Conservation (phyloP, 2,329 filamentous ascomycete species). For the Ophiostoma populinum region DNA sequence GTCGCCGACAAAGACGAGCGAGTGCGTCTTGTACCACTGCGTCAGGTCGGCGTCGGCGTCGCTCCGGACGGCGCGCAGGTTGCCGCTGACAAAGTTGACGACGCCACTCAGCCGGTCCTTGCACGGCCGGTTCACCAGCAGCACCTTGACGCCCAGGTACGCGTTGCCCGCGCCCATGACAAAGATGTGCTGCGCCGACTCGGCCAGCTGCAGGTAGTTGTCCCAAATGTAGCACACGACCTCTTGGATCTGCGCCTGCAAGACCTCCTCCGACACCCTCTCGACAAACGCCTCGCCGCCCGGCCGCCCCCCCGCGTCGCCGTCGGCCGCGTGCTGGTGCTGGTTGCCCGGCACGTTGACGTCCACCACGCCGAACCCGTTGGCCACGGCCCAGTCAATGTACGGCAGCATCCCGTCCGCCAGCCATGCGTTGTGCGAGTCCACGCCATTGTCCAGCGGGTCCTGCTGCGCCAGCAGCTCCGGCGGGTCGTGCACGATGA, state of each 20-base stretch:
- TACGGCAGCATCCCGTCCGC: slow-evolving; percentile 30
- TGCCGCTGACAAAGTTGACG: slow-evolving; percentile 66
- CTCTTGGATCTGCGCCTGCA: slow-evolving; percentile 48
- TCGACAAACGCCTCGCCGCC: slow-evolving; percentile 32
- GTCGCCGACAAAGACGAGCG: slow-evolving; percentile 58
- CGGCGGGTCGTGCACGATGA: slow-evolving; percentile 85
- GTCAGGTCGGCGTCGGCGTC: slow-evolving; percentile 58
- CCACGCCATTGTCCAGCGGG: slow-evolving; percentile 52
- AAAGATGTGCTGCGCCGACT: slow-evolving; percentile 56
- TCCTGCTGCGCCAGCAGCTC: slow-evolving; percentile 52
- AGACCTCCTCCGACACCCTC: slow-evolving; percentile 24
- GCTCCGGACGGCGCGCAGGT: slow-evolving; percentile 60
- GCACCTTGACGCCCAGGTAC: slow-evolving; percentile 64
- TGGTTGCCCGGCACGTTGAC: slow-evolving; percentile 75
- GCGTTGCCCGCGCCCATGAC: slow-evolving; percentile 82
- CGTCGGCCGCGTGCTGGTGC: slow-evolving; percentile 38
- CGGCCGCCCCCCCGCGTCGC: slow-evolving; percentile 12
- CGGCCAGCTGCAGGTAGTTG: slow-evolving; percentile 76
- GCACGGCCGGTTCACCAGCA: slow-evolving; percentile 60
- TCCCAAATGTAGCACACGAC: slow-evolving; percentile 85
- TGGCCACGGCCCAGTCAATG: slow-evolving; percentile 63
- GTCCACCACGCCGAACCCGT: slow-evolving; percentile 73
- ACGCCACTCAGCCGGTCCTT: slow-evolving; percentile 53
- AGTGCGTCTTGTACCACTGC: slow-evolving; percentile 71
- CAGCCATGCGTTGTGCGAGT: slow-evolving; percentile 75